Conservation (phyloP, 2,329 filamentous ascomycete species). For the Purpureocillium takamizusanense region DNA sequence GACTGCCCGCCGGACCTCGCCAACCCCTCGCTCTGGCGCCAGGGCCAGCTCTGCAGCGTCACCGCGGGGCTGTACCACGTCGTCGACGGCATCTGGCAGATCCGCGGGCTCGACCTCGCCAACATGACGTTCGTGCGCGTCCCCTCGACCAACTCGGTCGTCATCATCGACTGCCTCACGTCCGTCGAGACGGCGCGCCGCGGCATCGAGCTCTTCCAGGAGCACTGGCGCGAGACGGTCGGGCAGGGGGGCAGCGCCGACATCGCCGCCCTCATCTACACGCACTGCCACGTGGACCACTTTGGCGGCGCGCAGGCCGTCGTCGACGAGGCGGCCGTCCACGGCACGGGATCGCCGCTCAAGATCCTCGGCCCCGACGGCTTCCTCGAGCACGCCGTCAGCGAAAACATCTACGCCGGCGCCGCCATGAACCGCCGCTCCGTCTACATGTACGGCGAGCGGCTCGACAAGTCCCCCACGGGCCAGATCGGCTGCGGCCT, state of each 20-base stretch:
- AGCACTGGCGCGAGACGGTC: constrained; percentile 6
- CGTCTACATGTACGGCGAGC: constrained; percentile 29
- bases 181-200: constrained; percentile 24
- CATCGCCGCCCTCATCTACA: constrained; percentile 27
- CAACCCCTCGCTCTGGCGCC: constrained; percentile 9
- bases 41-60: constrained; percentile 6
- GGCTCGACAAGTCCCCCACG: constrained; percentile 14
- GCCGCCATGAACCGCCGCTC: constrained; percentile 27
- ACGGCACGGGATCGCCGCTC: too few species aligned
- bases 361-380: constrained; percentile 25
- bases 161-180: constrained; percentile 28
- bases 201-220: constrained; percentile 23
- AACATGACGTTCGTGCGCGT: constrained; percentile 30
- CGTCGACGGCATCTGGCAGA: constrained; percentile 25
- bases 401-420: constrained; percentile 29
- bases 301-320: constrained; percentile 20
- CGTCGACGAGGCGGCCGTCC: constrained; percentile 3
- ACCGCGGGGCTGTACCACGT: constrained; percentile 25
- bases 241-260: constrained; percentile 8
- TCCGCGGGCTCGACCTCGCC: constrained; percentile 28
- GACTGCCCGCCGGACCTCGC: constrained; percentile 6
- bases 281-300: constrained; percentile 30
- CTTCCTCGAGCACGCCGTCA: constrained; percentile 26
- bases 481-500: constrained; percentile 29
- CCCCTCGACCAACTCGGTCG: constrained; percentile 19